A percentile compares a stretch with the other conserved stretches of the same genome.
These are phyloP conservation scores for Plasmodium ovale DNA, from an alignment of 169 alveolate genomes.

Conservation along the genomic window DNA sequence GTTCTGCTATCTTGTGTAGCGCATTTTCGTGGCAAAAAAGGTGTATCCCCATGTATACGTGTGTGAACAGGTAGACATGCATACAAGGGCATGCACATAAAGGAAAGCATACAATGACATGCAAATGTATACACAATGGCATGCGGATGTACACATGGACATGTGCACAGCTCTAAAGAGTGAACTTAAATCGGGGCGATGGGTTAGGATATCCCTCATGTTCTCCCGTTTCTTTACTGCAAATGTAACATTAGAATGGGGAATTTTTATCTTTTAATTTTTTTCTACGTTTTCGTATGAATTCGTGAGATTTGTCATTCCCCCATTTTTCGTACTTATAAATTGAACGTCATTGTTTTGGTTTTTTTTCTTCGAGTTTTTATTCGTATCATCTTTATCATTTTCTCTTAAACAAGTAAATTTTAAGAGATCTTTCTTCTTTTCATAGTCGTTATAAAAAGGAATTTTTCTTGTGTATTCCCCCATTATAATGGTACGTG, in stretches of 20 bases:
- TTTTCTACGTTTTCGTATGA: background rate
- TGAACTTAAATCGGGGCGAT: conserved; percentile 42
- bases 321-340: conserved; percentile 26
- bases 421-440: conserved; percentile 62
- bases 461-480: conserved; percentile 68
- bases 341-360: conserved; percentile 33
- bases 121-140: background rate
- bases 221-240: conserved; percentile 53
- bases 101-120: background rate
- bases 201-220: conserved; percentile 59
- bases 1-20: conserved; percentile 34
- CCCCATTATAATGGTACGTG: no score
- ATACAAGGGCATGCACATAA: background rate
- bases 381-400: conserved; percentile 21
- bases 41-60: background rate
- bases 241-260: background rate
- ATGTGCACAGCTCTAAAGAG: background rate
- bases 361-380: conserved; percentile 22
- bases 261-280: background rate
- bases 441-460: conserved; percentile 52
- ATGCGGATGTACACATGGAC: background rate
- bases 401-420: conserved; percentile 26
- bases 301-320: background rate
- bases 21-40: background rate
- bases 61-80: background rate